phyloP scores from a whole-genome alignment of 352 stramenopile species.

The Globisporangium canariense region DNA sequence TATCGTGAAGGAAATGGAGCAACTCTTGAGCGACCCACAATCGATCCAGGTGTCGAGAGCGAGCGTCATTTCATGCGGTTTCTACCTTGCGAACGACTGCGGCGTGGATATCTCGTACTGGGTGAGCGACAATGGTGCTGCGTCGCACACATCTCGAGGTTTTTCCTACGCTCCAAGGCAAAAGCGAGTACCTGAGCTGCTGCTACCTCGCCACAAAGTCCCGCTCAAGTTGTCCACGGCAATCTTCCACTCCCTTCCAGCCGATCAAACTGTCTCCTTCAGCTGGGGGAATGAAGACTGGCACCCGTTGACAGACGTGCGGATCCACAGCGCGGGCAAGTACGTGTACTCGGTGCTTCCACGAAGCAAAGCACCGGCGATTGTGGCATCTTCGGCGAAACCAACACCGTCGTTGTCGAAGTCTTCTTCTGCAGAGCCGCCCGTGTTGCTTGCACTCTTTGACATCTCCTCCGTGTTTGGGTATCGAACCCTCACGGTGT shows the following conservation, averaged over 20 bases:
- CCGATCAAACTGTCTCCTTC: slow-evolving; percentile 76
- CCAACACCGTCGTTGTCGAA: slow-evolving; percentile 2
- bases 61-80: slow-evolving; percentile 76
- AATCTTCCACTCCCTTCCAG: slow-evolving; percentile 60
- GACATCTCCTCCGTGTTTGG: slow-evolving; percentile 70
- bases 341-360: slow-evolving; percentile 72
- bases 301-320: slow-evolving; percentile 73
- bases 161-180: slow-evolving; percentile 57
- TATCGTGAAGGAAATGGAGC: slow-evolving; percentile 59
- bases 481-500: slow-evolving; percentile 76
- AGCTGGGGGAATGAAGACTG: slow-evolving; percentile 66
- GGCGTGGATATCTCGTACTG: slow-evolving; percentile 59
- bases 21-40: slow-evolving; percentile 18
- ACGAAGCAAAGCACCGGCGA: slow-evolving; percentile 1
- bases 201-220: slow-evolving; percentile 52
- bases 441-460: slow-evolving; percentile 59
- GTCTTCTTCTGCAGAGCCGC: slow-evolving; percentile 3
- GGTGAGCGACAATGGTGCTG: slow-evolving; percentile 47
- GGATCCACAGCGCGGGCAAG: slow-evolving; percentile 71
- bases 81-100: slow-evolving; percentile 76
- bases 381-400: background rate
- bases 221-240: slow-evolving; percentile 67
- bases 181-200: slow-evolving; percentile 39
- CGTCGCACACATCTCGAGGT: slow-evolving; percentile 33
- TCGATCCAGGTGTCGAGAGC: slow-evolving; percentile 39